Evolutionary conservation across 805 yeast genomes (phyloP), one percentile per base, ranked within the genome.

Genomic region (Zygosaccharomyces rouxii): DNA sequence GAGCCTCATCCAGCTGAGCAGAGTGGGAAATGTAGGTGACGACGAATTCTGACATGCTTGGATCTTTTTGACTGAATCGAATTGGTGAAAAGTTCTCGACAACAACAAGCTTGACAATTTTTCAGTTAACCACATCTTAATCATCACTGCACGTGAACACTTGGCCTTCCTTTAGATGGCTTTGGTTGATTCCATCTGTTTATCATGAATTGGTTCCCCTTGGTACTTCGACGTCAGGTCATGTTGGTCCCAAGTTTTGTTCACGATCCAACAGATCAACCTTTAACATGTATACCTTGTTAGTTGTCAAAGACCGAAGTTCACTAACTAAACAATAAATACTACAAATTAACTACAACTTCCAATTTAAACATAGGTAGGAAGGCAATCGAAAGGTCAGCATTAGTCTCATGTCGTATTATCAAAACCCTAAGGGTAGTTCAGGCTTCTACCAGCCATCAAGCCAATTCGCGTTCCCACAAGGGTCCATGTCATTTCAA

Each of bases 401-500:
- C n/a, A 29, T n/a, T 21, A 9, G 13, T 25, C 45, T 16, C 6
- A 54, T 52, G 57, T 55, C 56, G 14, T 50, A 51, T 16, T 53
- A 53, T 38, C 46, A 46, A 23, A 46, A 46, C 35, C 49, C 46
- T 33, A 38, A 39, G 26, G 53, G 49, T 21, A 38, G 38, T 16
- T 22, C 53, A 7, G 59, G 57, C 13, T 56, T 54, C 22, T 56
- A 55, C 49, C 66, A 63, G 35, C 60, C 64, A 21, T 58, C 67
- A 2, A 51, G 54, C 14, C 67, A 64, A 53, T 58, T 53, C 42
- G 53, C 60, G 23, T 55, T 59, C 42, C 64, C 71, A 7, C 71
- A 70, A 48, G 73, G 73, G 16, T 58, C 68, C 1, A 70, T 70
- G 73, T 63, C 69, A 25, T 59, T 63, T 38, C 57, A 58, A 38